Conservation (phyloP, 441 rosid genomes). For the Populus hybrid region DNA sequence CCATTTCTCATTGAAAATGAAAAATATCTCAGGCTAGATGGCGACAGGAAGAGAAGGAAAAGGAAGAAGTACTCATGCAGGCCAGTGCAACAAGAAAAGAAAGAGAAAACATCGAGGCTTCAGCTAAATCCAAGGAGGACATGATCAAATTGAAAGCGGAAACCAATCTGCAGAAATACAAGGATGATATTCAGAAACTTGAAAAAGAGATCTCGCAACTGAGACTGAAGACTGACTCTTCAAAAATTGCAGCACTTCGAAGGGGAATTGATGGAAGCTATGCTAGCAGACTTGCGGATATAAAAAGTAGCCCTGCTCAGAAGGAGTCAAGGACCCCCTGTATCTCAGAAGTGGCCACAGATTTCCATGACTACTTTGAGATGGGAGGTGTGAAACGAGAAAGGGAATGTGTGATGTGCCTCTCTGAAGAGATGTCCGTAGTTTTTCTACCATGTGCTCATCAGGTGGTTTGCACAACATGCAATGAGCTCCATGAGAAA, state of each 20-base stretch:
- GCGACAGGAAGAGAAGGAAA: slow-evolving; percentile 68
- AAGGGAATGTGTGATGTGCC: slow-evolving; percentile 97
- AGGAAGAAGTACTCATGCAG: slow-evolving; percentile 50
- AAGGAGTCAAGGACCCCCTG: slow-evolving; percentile 26
- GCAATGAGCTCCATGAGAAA: slow-evolving; percentile 91
- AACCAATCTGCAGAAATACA: slow-evolving; percentile 51
- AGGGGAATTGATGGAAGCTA: slow-evolving; percentile 72
- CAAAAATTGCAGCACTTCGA: slow-evolving; percentile 80
- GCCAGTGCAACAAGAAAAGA: slow-evolving; percentile 57
- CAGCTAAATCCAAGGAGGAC: slow-evolving; percentile 61
- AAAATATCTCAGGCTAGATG: slow-evolving; percentile 71
- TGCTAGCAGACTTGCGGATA: slow-evolving; percentile 37
- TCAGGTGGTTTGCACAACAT: slow-evolving; percentile 76
- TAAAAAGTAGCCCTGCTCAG: slow-evolving; percentile 19
- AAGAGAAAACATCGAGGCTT: slow-evolving; percentile 59
- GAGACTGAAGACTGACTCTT: slow-evolving; percentile 68
- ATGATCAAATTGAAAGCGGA: slow-evolving; percentile 65
- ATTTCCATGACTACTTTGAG: slow-evolving; percentile 29
- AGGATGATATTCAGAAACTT: slow-evolving; percentile 64
- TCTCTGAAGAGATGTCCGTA: slow-evolving; percentile 91
- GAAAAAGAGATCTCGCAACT: slow-evolving; percentile 73
- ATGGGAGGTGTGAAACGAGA: slow-evolving; percentile 76
- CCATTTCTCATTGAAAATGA: slow-evolving; percentile 29
- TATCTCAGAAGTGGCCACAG: slow-evolving; percentile 29
- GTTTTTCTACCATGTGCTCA: slow-evolving; percentile 94